phyloP scores from a whole-genome alignment of 1,139 yeast species.

The Taphrina wiesneri region DNA sequence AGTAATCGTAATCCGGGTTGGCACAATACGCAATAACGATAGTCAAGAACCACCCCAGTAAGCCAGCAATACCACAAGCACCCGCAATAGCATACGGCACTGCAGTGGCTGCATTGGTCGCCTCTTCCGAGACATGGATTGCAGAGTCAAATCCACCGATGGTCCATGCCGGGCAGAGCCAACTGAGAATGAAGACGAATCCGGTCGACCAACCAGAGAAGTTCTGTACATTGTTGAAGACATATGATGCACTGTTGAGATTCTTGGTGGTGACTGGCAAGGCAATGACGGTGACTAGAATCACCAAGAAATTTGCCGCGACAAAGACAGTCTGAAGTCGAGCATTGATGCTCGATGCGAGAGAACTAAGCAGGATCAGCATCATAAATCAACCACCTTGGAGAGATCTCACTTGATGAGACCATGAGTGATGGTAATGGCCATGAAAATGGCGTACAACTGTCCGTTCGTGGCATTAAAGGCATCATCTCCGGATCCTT shows the following conservation, averaged over 20 bases:
- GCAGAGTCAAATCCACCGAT: slow-evolving; percentile 63
- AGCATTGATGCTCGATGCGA: slow-evolving; percentile 62
- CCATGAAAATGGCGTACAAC: too few species aligned
- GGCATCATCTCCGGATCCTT: too few species aligned
- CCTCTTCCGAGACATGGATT: slow-evolving; percentile 70
- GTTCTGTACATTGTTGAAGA: slow-evolving; percentile 47
- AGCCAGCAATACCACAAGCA: slow-evolving; percentile 61
- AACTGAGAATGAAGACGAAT: slow-evolving; percentile 61
- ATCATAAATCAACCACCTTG: too few species aligned
- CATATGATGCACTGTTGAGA: slow-evolving; percentile 45
- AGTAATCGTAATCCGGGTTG: not conserved
- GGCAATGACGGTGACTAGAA: slow-evolving; percentile 47
- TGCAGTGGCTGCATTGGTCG: slow-evolving; percentile 63
- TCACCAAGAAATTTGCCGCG: slow-evolving; percentile 49
- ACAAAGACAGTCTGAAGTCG: slow-evolving; percentile 57
- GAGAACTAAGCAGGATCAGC: too few species aligned
- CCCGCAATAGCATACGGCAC: slow-evolving; percentile 65
- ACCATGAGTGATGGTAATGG: slow-evolving; percentile 53
- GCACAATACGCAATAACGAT: slow-evolving; percentile 49
- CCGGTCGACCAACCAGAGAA: slow-evolving; percentile 62
- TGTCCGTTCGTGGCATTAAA: too few species aligned
- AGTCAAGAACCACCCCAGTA: slow-evolving; percentile 38
- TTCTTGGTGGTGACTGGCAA: slow-evolving; percentile 43
- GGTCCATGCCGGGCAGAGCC: slow-evolving; percentile 59
- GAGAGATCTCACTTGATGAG: too few species aligned